Evolutionary conservation across 768 basidiomycete genomes (phyloP), one percentile per base, ranked within the genome.

Genomic region (Xanthoconium purpureum): DNA sequence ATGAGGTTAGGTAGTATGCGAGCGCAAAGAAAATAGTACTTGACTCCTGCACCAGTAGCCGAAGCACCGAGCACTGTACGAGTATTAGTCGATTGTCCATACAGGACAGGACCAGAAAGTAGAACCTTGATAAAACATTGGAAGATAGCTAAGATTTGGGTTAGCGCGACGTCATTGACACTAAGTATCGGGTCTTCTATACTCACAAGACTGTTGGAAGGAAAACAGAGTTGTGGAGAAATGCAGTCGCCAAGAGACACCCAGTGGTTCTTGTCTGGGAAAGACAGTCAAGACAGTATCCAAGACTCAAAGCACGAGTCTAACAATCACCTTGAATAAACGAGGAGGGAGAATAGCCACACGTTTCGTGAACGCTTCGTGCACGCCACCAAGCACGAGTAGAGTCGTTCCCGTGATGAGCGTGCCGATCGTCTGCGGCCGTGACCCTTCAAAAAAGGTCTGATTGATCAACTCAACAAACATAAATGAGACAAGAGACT

Each of bases 281-380:
- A 39, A n/a, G 5, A 18, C 7, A 49, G n/a, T 47, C 20, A 55
- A 44, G 18, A 29, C 8, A 54, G 10, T 30, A 24, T 20, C 8
- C 18, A 32, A 36, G 17, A 6, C 17, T 20, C 17, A 40, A 32
- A 15, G 17, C 28, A 18, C 13, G 39, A 38, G 24, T 24, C 24
- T 24, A 24, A 24, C 24, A 47, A 70, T 18, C 47, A 82, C 86
- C 73, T 82, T 83, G 74, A 91, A 90, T 30, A 91, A 65, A n/a
- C 89, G 81, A 11, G 88, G 85, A 14, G 89, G 88, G 24, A 92
- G 67, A 52, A 92, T 87, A 0, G 88, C 85, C 2, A 83, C 82
- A 14, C 85, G 77, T 24, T 70, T 78, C 0, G 89, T 92, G 59
- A 71, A 78, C 5, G 69, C 44, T 67, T 92, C 89, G 57, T 87